Evolutionary conservation across 179 eudicot species (phyloP).

Genomic region (Corrigiola litoralis): DNA sequence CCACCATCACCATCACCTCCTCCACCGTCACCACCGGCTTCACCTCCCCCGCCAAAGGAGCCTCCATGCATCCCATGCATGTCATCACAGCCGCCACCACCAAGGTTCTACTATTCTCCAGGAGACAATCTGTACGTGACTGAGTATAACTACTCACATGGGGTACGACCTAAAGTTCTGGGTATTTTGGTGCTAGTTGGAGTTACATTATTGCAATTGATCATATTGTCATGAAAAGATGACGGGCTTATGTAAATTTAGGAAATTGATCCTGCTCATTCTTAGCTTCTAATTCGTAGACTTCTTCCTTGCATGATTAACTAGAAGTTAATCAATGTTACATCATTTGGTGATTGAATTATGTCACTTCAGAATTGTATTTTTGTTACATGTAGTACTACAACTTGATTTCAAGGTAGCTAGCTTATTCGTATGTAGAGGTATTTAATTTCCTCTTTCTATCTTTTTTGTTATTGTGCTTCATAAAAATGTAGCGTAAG

Average conservation of each 20-base stretch:
- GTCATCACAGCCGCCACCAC: slow-evolving; percentile 20
- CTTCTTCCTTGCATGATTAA: neutral
- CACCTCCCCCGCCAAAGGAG: slow-evolving; percentile 1
- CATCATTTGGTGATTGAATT: slow-evolving; percentile 1
- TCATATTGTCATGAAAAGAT: slow-evolving; percentile 10
- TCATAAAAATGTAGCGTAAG: slow-evolving; percentile 2
- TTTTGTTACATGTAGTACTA: neutral
- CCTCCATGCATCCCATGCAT: slow-evolving; percentile 20
- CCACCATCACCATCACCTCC: slow-evolving; percentile 25
- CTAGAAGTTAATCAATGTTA: neutral
- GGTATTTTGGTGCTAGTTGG: slow-evolving; percentile 11
- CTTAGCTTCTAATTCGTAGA: neutral
- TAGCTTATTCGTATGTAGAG: too few species aligned
- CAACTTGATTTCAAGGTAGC: neutral
- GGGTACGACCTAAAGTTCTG: neutral
- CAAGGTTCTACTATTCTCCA: slow-evolving; percentile 15
- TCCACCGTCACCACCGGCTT: slow-evolving; percentile 14
- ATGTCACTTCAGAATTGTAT: neutral
- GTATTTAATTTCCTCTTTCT: neutral
- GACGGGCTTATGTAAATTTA: slow-evolving; percentile 19
- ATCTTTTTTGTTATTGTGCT: too few species aligned
- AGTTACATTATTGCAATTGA: slow-evolving; percentile 16
- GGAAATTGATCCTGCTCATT: slow-evolving; percentile 3
- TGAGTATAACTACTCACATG: slow-evolving; percentile 17
- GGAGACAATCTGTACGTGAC: slow-evolving; percentile 20